These are phyloP conservation scores for Alternaria atra DNA, from an alignment of 2,329 filamentous ascomycete genomes.

Conservation along the genomic window DNA sequence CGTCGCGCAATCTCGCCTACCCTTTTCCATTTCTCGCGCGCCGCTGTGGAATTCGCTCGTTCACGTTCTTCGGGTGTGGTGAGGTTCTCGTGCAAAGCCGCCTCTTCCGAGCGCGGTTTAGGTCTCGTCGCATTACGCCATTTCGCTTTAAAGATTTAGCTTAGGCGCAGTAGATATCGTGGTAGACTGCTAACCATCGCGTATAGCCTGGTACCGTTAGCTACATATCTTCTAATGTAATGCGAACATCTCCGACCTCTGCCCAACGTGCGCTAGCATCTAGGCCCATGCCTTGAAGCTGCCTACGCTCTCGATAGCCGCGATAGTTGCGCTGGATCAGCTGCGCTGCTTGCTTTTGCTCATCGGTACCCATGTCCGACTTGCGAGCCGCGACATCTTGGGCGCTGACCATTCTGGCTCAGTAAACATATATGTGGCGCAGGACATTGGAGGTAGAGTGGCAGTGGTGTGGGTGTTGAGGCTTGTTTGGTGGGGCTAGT, in stretches of 20 bases:
- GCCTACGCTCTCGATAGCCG: slow-evolving; percentile 76
- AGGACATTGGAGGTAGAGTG: slow-evolving; percentile 11
- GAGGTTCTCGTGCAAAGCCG: slow-evolving; percentile 26
- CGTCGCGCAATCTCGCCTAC: slow-evolving; percentile 74
- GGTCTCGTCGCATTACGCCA: slow-evolving; percentile 63
- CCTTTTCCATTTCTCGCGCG: slow-evolving; percentile 78
- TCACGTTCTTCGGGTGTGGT: slow-evolving; percentile 36
- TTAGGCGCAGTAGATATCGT: slow-evolving; percentile 20
- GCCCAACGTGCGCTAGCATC: slow-evolving; percentile 76
- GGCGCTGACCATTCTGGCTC: slow-evolving; percentile 19
- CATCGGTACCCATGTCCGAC: slow-evolving; percentile 16
- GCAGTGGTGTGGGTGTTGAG: slow-evolving; percentile 12
- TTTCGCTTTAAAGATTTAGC: slow-evolving; percentile 56
- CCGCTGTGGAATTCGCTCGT: slow-evolving; percentile 52
- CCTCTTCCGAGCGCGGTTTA: slow-evolving; percentile 49
- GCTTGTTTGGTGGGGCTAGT: slow-evolving; percentile 18
- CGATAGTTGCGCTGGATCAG: slow-evolving; percentile 71
- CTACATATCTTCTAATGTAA: not conserved
- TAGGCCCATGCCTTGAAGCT: slow-evolving; percentile 73
- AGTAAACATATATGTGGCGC: slow-evolving; percentile 10
- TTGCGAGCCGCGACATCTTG: slow-evolving; percentile 16
- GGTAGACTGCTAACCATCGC: slow-evolving; percentile 53
- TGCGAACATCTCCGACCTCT: slow-evolving; percentile 61
- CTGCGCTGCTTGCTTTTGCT: slow-evolving; percentile 44
- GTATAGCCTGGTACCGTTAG: slow-evolving; percentile 55